Conservation (phyloP, 192 early-diverging fungal genomes). For the Podila epicladia region DNA sequence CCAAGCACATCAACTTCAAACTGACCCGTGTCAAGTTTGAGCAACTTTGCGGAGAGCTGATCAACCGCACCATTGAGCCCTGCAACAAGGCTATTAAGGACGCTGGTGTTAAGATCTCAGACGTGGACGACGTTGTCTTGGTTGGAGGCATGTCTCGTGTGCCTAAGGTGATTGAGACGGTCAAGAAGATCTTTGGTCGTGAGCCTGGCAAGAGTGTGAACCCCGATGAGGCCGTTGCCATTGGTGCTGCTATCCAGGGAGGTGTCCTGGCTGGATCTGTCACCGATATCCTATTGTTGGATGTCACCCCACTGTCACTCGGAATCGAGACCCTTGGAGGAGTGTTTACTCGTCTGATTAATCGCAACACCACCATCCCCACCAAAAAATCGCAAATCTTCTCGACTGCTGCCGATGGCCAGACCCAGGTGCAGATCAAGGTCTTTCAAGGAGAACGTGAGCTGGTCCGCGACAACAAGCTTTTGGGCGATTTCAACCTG, state of each 20-base stretch:
- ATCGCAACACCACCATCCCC: constrained; percentile 98
- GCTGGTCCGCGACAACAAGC: constrained; percentile 96
- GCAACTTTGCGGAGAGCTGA: constrained; percentile 78
- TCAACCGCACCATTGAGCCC: constrained; percentile 90
- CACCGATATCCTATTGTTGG: constrained; percentile 94
- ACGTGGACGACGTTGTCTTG: constrained; percentile 94
- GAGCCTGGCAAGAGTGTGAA: constrained; percentile 97
- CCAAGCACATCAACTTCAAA: constrained; percentile 98
- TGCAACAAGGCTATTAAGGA: constrained; percentile 98
- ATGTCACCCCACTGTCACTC: constrained; percentile 97
- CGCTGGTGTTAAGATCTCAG: constrained; percentile 81
- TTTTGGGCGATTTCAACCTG: constrained; percentile 98
- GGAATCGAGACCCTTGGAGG: constrained; percentile 99
- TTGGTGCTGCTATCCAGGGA: constrained; percentile 98
- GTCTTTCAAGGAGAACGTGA: constrained; percentile 99
- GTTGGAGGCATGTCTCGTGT: constrained; percentile 99
- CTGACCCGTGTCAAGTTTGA: constrained; percentile 93
- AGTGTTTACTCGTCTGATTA: constrained; percentile 97
- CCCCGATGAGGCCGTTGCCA: constrained; percentile 98
- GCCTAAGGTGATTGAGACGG: constrained; percentile 95
- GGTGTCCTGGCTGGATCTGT: constrained; percentile 97
- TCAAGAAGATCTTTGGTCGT: constrained; percentile 88
- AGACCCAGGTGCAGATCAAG: constrained; percentile 97
- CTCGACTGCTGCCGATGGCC: constrained; percentile 98
- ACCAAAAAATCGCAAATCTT: constrained; percentile 99